Evolutionary conservation across 352 stramenopile species (phyloP).

Genomic region (Aphanomyces stellatus): DNA sequence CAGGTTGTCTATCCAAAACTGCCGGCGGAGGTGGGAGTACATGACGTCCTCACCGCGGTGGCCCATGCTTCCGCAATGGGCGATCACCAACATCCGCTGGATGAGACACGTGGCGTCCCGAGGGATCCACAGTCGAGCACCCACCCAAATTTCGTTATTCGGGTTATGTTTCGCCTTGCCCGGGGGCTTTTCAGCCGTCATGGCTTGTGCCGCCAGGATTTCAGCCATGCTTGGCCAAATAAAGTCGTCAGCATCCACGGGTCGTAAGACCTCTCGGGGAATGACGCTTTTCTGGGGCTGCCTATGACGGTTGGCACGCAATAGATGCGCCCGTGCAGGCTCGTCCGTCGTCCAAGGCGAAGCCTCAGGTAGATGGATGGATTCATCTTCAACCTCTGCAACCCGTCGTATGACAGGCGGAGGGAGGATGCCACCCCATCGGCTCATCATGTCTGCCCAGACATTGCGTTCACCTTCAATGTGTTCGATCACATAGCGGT

Average conservation of each 20-base stretch:
- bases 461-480: not conserved
- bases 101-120: not conserved
- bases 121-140: conserved; percentile 18
- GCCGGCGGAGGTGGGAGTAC: not conserved
- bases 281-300: not conserved
- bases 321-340: not conserved
- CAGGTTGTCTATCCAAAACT: conserved; percentile 10
- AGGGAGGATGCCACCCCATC: not conserved
- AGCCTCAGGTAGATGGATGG: no score
- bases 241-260: not conserved
- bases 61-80: conserved; percentile 12
- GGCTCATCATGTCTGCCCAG: not conserved
- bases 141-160: not conserved
- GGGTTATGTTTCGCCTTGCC: not conserved
- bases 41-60: conserved; percentile 1
- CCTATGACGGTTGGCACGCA: not conserved
- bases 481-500: conserved; percentile 22
- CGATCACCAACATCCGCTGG: not conserved
- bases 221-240: not conserved
- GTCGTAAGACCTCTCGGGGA: no score
- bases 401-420: not conserved
- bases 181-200: not conserved
- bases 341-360: not conserved
- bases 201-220: not conserved
- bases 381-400: not conserved